These are phyloP conservation scores for Triticum turgidum DNA, from an alignment of 176 grass and related monocot genomes.

Conservation along the genomic window DNA sequence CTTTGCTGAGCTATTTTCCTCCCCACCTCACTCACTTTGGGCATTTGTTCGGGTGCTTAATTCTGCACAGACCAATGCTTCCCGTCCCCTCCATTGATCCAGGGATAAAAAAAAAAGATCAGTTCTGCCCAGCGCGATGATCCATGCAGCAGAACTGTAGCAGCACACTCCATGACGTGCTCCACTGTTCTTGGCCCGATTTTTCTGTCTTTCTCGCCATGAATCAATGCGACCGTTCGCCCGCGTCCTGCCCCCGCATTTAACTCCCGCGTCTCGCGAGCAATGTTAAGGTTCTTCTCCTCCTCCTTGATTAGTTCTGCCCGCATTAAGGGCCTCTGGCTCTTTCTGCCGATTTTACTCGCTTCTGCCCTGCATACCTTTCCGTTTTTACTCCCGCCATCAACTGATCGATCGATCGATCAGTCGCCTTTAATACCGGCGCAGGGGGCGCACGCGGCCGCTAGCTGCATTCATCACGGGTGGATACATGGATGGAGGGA, in stretches of 20 bases:
- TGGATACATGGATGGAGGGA: background rate
- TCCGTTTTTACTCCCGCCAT: constrained; percentile 12
- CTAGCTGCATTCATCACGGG: constrained; percentile 19
- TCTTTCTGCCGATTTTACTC: no score
- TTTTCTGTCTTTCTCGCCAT: constrained; percentile 14
- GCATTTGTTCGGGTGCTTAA: background rate
- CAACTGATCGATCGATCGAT: background rate
- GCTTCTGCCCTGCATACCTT: background rate
- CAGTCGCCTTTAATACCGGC: background rate
- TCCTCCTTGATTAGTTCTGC: background rate
- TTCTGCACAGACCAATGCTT: background rate
- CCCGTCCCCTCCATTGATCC: background rate
- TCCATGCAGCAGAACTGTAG: background rate
- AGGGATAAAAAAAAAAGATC: background rate
- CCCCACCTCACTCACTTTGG: background rate
- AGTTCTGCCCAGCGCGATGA: background rate
- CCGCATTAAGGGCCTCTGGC: no score
- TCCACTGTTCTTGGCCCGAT: background rate
- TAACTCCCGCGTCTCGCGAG: constrained; percentile 23
- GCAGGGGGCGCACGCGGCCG: background rate
- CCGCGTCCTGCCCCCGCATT: background rate
- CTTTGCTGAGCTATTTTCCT: background rate
- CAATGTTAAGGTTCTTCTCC: constrained; percentile 4
- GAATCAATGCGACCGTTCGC: constrained; percentile 28
- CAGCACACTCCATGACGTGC: constrained; percentile 5